These are phyloP conservation scores for Saturnispora mendoncae DNA, from an alignment of 805 yeast genomes.

Conservation along the genomic window DNA sequence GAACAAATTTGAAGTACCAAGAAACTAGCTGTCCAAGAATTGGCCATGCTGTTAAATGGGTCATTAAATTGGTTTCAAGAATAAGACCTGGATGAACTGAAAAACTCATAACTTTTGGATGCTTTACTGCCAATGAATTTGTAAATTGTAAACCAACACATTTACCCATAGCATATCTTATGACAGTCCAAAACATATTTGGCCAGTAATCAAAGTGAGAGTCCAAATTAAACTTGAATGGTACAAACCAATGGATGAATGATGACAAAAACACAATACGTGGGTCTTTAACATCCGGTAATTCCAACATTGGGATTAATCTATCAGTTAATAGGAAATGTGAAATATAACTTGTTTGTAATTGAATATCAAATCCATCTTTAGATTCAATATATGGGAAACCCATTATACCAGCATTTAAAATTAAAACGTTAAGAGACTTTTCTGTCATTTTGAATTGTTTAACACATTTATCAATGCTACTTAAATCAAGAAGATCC, in stretches of 20 bases:
- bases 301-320: constrained; percentile 45
- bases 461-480: constrained; percentile 42
- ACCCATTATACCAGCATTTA: constrained; percentile 78
- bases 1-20: constrained; percentile 62
- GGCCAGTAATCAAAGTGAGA: constrained; percentile 51
- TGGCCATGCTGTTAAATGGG: constrained; percentile 72
- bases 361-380: constrained; percentile 66
- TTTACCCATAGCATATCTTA: constrained; percentile 70
- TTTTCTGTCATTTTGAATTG: constrained; percentile 39
- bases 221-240: constrained; percentile 39
- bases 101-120: constrained; percentile 55
- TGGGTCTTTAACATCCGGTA: constrained; percentile 30
- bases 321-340: constrained; percentile 63
- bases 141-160: constrained; percentile 69
- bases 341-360: constrained; percentile 70
- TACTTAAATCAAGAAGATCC: constrained; percentile 43
- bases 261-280: constrained; percentile 59
- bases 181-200: constrained; percentile 62
- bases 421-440: constrained; percentile 51
- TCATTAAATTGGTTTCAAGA: constrained; percentile 66
- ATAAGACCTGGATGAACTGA: constrained; percentile 81
- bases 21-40: constrained; percentile 68
- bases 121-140: constrained; percentile 51
- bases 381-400: constrained; percentile 53
- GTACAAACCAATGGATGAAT: constrained; percentile 50